These are phyloP conservation scores for Aphanoascus verrucosus DNA, from an alignment of 2,329 filamentous ascomycete species.

Conservation along the genomic window DNA sequence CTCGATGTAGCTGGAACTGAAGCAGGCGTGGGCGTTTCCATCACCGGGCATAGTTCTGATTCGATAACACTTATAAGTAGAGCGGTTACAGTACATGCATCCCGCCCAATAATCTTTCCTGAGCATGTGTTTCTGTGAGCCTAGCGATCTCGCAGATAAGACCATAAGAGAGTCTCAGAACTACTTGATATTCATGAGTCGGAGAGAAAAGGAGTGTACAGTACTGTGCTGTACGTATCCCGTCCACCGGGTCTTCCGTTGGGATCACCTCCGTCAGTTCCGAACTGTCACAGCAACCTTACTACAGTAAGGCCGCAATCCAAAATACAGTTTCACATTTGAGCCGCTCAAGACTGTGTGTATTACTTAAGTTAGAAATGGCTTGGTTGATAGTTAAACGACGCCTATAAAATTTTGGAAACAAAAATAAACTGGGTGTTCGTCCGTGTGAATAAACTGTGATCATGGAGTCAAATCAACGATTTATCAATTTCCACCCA, in stretches of 20 bases:
- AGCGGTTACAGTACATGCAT: too few relatives aligned
- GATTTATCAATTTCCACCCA: not conserved
- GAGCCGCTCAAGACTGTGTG: not conserved
- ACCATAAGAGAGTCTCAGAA: not conserved
- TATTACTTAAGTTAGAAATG: not conserved
- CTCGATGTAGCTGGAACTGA: not conserved
- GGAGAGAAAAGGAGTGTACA: not conserved
- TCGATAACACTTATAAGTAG: not conserved
- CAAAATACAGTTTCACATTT: slow-evolving; percentile 4
- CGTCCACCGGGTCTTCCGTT: not conserved
- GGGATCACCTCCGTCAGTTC: slow-evolving; percentile 7
- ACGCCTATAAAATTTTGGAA: not conserved
- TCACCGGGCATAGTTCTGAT: not conserved
- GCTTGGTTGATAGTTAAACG: not conserved
- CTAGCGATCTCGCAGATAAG: not conserved
- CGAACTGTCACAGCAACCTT: slow-evolving; percentile 1
- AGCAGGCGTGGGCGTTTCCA: not conserved
- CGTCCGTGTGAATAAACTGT: not conserved
- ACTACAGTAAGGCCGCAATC: slow-evolving; percentile 1
- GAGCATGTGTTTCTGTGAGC: not conserved
- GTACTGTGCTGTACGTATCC: too few relatives aligned
- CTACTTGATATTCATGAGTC: too few relatives aligned
- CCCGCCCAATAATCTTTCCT: too few relatives aligned
- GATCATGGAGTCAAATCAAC: not conserved
- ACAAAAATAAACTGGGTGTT: slow-evolving; percentile 4